Base-by-base conservation (phyloP, 192 early-diverging fungal genomes). In the Entomortierella parvispora region DNA sequence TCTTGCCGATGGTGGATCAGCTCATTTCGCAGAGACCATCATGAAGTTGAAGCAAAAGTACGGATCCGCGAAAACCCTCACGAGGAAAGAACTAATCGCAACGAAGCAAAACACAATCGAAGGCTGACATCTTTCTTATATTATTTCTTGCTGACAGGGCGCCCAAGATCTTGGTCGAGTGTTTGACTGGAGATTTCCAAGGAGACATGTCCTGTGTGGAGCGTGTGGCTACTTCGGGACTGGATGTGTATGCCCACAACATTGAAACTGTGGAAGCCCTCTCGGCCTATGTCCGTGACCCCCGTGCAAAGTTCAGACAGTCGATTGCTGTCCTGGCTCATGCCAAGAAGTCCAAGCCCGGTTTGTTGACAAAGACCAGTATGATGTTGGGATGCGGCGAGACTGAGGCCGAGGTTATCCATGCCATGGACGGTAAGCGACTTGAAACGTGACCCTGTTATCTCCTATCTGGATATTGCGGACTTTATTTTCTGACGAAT, bases 381-480 rank as follows among this genome's bases (percentile, higher is more conserved):
- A 97, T 99, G 83, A 99, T 99, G 97, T 85, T 99, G 62, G 97
- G 97, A 31, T 89, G 95, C 48, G 97, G 97, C 14, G 97, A 99
- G 81, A 93, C 90, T 11, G 97, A 99, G 66, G 93, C 90, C 20
- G 96, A 99, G 79, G 95, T 99, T 2, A 56, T 92, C 80, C 85
- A 93, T 57, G 91, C 97, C 2, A 81, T 99, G 79, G 87, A 93
- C 72, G 91, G 90, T 91, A 77, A 32, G 60, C 53, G 12, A 50
- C 31, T 69, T 59, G 31, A 9, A 40, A 40, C 37, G 5, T 12
- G 37, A 40, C 40, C 40, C 48, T 32, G 44, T 43, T 64, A 6
- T 43, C 26, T 63, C 33, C 64, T 65, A 15, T 74, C 18, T 49
- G 8, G 18, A 49, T 4, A 20, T 12, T 49, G n/a, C n/a, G n/a